phyloP scores from a whole-genome alignment of 208 protist species.

The Strigomonas culicis region DNA sequence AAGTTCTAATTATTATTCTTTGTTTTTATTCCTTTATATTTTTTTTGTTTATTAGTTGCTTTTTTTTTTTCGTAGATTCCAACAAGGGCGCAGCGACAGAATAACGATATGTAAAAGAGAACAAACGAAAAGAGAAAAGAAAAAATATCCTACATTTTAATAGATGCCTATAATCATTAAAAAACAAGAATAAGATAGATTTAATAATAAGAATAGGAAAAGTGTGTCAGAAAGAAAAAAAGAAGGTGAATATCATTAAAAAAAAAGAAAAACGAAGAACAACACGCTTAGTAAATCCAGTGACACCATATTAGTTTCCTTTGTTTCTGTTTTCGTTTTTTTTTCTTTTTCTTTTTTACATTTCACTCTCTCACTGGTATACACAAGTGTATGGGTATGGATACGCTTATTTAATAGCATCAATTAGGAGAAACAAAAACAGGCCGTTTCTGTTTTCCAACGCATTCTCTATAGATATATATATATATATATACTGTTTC shows the following conservation, averaged over 20 bases:
- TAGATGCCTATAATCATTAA: not conserved
- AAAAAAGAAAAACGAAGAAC: constrained; percentile 14
- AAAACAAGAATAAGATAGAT: constrained; percentile 2
- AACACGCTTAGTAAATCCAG: not conserved
- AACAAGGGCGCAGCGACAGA: not conserved
- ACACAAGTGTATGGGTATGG: no score
- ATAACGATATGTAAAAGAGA: constrained; percentile 14
- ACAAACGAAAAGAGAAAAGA: constrained; percentile 14
- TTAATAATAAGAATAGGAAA: constrained; percentile 7
- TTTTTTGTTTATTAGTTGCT: constrained; percentile 3
- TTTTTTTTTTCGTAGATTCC: constrained; percentile 7
- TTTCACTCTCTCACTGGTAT: no score
- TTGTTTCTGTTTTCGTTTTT: not conserved
- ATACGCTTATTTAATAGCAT: no score
- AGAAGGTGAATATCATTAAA: constrained; percentile 2
- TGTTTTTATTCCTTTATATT: constrained; percentile 24
- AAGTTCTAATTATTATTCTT: constrained; percentile 16
- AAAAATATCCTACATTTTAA: constrained; percentile 2
- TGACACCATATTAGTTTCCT: not conserved
- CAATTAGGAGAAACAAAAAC: no score
- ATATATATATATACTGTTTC: no score
- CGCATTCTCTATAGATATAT: no score
- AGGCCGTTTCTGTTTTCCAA: no score
- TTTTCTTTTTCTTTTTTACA: constrained; percentile 6
- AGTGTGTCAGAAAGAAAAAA: constrained; percentile 19